Percentiles rank a stretch among this genome's conserved stretches.
These are phyloP conservation scores for Daldinia sp. DNA, from an alignment of 2,329 filamentous ascomycete species.

Conservation along the genomic window DNA sequence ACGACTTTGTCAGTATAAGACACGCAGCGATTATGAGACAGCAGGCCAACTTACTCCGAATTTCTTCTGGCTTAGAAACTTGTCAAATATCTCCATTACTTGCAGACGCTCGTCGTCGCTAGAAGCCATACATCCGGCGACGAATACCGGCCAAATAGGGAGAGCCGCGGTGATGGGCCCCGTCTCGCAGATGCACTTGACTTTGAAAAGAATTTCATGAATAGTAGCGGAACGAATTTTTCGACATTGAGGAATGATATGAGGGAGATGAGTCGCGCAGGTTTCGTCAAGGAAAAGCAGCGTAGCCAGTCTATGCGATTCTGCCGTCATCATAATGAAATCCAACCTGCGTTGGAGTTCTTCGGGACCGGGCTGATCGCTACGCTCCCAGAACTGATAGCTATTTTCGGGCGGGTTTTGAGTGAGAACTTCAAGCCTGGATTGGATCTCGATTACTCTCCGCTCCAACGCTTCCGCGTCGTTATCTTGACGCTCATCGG, in stretches of 20 bases:
- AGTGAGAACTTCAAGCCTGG: background rate
- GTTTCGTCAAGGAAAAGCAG: slow-evolving; percentile 5
- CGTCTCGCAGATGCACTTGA: background rate
- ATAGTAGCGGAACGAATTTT: background rate
- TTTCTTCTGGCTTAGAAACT: background rate
- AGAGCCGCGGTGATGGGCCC: slow-evolving; percentile 6
- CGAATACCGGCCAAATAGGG: slow-evolving; percentile 3
- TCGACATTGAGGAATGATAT: background rate
- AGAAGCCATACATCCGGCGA: slow-evolving; percentile 2
- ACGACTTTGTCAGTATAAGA: background rate
- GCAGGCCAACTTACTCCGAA: slow-evolving; percentile 1
- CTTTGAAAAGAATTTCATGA: background rate
- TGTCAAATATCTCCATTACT: slow-evolving; percentile 8
- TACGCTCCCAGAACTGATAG: background rate
- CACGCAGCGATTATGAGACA: background rate
- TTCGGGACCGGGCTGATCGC: background rate
- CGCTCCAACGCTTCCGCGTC: background rate
- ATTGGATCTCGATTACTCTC: background rate
- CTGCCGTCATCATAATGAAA: slow-evolving; percentile 1
- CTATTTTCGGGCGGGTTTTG: background rate
- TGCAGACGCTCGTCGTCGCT: slow-evolving; percentile 1
- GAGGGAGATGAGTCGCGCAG: slow-evolving; percentile 1
- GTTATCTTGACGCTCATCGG: background rate
- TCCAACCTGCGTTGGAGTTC: background rate
- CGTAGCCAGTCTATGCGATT: background rate